A percentile compares a stretch with the other conserved stretches of the same genome.
Evolutionary conservation across 768 basidiomycete species (phyloP).

Genomic region (Suillus bovinus): DNA sequence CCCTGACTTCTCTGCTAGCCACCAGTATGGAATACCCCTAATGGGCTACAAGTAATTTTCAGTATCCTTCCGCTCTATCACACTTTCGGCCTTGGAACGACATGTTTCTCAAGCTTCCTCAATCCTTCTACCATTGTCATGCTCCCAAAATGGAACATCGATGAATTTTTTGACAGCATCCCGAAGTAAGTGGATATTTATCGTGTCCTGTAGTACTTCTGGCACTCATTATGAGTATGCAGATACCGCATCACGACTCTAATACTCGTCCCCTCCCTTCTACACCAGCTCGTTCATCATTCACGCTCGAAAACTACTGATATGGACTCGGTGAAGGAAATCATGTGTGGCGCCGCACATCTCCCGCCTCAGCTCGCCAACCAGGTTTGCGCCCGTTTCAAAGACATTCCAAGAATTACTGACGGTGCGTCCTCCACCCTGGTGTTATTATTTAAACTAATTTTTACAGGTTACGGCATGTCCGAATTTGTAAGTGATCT

Average conservation of each 20-base stretch:
- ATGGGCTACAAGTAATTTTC: slow-evolving; percentile 44
- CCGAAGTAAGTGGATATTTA: slow-evolving; percentile 43
- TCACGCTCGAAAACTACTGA: slow-evolving; percentile 43
- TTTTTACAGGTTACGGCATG: slow-evolving; percentile 55
- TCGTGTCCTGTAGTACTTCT: neutral
- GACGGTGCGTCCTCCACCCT: slow-evolving; percentile 40
- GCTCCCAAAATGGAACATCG: slow-evolving; percentile 54
- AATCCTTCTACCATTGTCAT: slow-evolving; percentile 46
- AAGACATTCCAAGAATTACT: slow-evolving; percentile 27
- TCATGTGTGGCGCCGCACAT: slow-evolving; percentile 57
- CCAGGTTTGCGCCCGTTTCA: slow-evolving; percentile 35
- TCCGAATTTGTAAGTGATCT: slow-evolving; percentile 50
- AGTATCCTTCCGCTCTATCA: slow-evolving; percentile 65
- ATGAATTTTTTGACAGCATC: slow-evolving; percentile 47
- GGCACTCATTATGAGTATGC: slow-evolving; percentile 2
- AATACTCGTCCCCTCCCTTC: slow-evolving; percentile 51
- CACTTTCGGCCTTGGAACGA: slow-evolving; percentile 57
- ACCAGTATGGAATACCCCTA: slow-evolving; percentile 36
- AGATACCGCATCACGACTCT: slow-evolving; percentile 54
- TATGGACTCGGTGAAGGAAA: slow-evolving; percentile 42
- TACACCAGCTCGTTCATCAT: slow-evolving; percentile 58
- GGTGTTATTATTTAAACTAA: neutral
- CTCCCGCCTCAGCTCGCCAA: slow-evolving; percentile 50
- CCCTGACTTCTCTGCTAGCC: slow-evolving; percentile 43
- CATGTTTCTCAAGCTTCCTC: slow-evolving; percentile 43